These are phyloP conservation scores for Somion occarium DNA, from an alignment of 1,284 basidiomycete species.

Conservation along the genomic window DNA sequence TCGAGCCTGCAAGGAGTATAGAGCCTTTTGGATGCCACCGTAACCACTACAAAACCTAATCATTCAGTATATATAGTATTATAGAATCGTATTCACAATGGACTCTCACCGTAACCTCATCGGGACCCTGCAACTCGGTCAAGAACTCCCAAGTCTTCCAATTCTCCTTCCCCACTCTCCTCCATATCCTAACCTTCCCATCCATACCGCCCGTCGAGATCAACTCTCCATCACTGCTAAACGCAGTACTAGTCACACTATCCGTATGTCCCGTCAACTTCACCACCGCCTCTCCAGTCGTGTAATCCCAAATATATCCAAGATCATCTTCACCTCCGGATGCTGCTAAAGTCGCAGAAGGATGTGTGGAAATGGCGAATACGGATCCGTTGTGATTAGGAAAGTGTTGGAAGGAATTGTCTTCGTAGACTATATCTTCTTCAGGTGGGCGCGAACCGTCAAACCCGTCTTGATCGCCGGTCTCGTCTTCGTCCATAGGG, in stretches of 20 bases:
- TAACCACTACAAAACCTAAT: slow-evolving; percentile 61
- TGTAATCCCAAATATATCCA: slow-evolving; percentile 92
- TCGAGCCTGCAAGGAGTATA: slow-evolving; percentile 87
- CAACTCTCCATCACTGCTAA: slow-evolving; percentile 87
- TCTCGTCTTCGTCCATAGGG: slow-evolving; percentile 70
- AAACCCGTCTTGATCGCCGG: slow-evolving; percentile 50
- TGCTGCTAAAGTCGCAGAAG: slow-evolving; percentile 79
- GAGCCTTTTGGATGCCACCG: slow-evolving; percentile 95
- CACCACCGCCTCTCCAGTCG: slow-evolving; percentile 75
- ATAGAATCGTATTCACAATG: background rate
- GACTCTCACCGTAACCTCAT: slow-evolving; percentile 86
- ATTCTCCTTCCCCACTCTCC: slow-evolving; percentile 68
- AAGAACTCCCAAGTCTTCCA: slow-evolving; percentile 89
- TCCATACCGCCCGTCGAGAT: slow-evolving; percentile 98
- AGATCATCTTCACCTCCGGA: slow-evolving; percentile 96
- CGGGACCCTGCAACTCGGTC: slow-evolving; percentile 87
- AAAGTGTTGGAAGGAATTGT: slow-evolving; percentile 69
- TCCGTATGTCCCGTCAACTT: slow-evolving; percentile 91
- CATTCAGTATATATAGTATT: background rate
- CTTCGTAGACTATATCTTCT: slow-evolving; percentile 41
- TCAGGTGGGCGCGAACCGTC: slow-evolving; percentile 43
- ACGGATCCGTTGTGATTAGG: slow-evolving; percentile 67
- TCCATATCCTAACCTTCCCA: slow-evolving; percentile 89
- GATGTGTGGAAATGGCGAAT: slow-evolving; percentile 84
- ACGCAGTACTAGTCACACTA: slow-evolving; percentile 80